Percentiles rank a stretch among this genome's conserved stretches.
Evolutionary conservation across 129 eudicot species (phyloP).

Genomic region (Tagetes erecta): DNA sequence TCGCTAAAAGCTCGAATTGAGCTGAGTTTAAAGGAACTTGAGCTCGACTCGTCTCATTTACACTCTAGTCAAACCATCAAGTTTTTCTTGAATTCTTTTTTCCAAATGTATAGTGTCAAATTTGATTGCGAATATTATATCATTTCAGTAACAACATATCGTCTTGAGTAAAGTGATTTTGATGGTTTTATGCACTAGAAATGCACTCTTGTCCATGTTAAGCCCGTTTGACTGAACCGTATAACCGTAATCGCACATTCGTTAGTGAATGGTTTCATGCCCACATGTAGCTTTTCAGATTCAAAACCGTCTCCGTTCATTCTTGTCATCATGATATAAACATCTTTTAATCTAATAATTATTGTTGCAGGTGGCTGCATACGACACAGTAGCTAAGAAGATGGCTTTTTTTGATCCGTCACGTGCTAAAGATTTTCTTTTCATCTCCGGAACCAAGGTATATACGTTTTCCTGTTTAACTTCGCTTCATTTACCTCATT

Average conservation of each 20-base stretch:
- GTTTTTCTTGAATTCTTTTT: not conserved
- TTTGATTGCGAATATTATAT: no score
- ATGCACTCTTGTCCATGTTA: no score
- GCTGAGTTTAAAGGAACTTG: no score
- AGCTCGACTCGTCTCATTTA: no score
- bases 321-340: slow-evolving; percentile 5
- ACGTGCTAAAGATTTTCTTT: slow-evolving; percentile 79
- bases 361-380: slow-evolving; percentile 77
- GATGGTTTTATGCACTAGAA: not conserved
- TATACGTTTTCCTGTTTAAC: not conserved
- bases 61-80: no score
- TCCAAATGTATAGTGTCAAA: no score
- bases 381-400: slow-evolving; percentile 60
- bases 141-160: no score
- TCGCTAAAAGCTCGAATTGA: no score
- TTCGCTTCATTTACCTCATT: not conserved
- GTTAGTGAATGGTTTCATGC: not conserved
- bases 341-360: slow-evolving; percentile 2
- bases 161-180: no score
- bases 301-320: not conserved
- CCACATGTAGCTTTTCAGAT: not conserved
- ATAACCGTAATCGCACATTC: not conserved
- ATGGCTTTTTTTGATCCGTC: slow-evolving; percentile 92
- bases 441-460: slow-evolving; percentile 92
- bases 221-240: no score